Evolutionary conservation across 768 basidiomycete genomes (phyloP).

Genomic region (Boletus patriciae): DNA sequence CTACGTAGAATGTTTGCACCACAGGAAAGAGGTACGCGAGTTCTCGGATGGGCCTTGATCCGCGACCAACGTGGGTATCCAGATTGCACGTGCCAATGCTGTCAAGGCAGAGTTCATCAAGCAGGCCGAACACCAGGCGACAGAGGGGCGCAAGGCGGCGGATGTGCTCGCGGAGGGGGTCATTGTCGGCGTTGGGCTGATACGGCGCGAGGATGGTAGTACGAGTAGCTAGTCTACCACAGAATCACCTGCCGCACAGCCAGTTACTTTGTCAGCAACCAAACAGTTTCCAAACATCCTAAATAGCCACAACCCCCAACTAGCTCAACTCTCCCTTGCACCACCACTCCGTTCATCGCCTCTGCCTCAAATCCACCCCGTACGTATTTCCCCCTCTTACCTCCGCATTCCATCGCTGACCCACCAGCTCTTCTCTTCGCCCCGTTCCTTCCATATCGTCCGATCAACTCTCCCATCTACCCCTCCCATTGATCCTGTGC

Average conservation of each 20-base stretch:
- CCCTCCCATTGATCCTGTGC: constrained; percentile 35
- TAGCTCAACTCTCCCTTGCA: constrained; percentile 25
- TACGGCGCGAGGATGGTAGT: constrained; percentile 44
- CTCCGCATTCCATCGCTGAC: neutral
- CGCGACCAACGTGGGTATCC: neutral
- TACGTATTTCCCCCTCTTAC: constrained; percentile 6
- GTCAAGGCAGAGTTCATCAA: constrained; percentile 72
- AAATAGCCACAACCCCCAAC: constrained; percentile 33
- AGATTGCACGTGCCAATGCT: constrained; percentile 67
- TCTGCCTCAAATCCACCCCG: neutral
- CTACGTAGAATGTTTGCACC: constrained; percentile 90
- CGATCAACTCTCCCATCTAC: constrained; percentile 1
- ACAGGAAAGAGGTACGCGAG: constrained; percentile 77
- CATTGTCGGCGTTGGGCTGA: constrained; percentile 73
- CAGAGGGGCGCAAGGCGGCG: constrained; percentile 69
- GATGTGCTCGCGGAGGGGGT: constrained; percentile 72
- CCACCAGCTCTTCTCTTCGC: neutral
- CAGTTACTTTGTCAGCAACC: constrained; percentile 35
- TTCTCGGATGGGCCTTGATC: neutral
- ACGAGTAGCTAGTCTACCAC: neutral
- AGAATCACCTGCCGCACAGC: constrained; percentile 6
- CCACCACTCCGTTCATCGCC: constrained; percentile 21
- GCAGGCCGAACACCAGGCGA: constrained; percentile 61
- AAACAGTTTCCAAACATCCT: constrained; percentile 39
- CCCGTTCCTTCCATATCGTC: neutral